Base-by-base conservation (phyloP, 73 alveolate species). In the Stentor roeselii region DNA sequence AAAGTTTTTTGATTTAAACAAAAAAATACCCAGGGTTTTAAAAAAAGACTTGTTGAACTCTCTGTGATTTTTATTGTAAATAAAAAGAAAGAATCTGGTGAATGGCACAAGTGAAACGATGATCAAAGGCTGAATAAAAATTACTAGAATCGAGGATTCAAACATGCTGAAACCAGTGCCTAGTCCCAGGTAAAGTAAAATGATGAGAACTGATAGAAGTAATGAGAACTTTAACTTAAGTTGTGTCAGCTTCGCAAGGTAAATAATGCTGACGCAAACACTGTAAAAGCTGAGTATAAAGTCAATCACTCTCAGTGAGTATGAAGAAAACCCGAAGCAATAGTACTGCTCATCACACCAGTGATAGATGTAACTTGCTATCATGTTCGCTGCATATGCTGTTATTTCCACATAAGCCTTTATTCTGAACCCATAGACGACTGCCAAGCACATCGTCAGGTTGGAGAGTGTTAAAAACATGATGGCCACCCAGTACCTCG, bases 291-390 rank as follows among this genome's bases (percentile, higher is more conserved):
- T 67, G 1, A 67, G 34, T 67, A 67, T 21, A 34, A 67, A 67
- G 34, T 67, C 80, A 1, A 67, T 2, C 37, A 34, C 21, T 30
- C 21, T 21, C 21, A 67, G 80, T 30, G 80, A 27, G 27, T 21
- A 11, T 27, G 37, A 32, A 1, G n/a, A 1, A 32, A 67, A 67
- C 15, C 34, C 2, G 41, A 67, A 67, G 34, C 80, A 67, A 2
- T 67, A 67, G 34, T 67, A 67, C 34, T 67, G 80, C 41, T 32
- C n/a, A 32, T 67, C 80, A 67, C 80, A 67, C 27, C 27, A 1
- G 34, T 67, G 80, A 40, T 67, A 67, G 41, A 67, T 67, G 27
- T 21, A 21, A 40, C 80, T 67, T 67, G 80, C 80, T 15, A 67
- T 67, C 80, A 67, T 67, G 34, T 67, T 67, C 34, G 50, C n/a